Evolutionary conservation across 179 eudicot genomes (phyloP).

Genomic region (Carnegiea gigantea): DNA sequence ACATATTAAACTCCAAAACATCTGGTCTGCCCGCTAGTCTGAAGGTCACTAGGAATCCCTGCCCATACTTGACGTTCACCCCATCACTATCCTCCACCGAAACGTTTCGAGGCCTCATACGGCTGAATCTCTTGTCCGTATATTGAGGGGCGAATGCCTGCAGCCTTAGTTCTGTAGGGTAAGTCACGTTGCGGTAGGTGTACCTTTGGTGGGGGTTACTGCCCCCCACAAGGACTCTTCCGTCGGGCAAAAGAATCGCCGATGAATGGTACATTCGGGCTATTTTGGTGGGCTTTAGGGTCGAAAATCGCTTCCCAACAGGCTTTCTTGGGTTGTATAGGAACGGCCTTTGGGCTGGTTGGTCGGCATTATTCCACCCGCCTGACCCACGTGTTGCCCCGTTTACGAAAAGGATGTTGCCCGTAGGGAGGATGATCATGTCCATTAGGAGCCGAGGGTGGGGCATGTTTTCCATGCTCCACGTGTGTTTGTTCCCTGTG

Average conservation of each 20-base stretch:
- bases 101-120: slow-evolving; percentile 25
- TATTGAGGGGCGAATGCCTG: slow-evolving; percentile 38
- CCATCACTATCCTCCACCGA: background rate
- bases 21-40: slow-evolving; percentile 15
- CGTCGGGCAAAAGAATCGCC: slow-evolving; percentile 38
- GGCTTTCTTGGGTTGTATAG: slow-evolving; percentile 27
- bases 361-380: slow-evolving; percentile 32
- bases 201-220: slow-evolving; percentile 36
- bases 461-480: slow-evolving; percentile 41
- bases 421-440: slow-evolving; percentile 41
- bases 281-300: slow-evolving; percentile 24
- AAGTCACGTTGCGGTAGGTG: slow-evolving; percentile 28
- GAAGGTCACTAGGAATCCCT: slow-evolving; percentile 29
- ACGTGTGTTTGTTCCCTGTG: slow-evolving; percentile 30
- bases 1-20: slow-evolving; percentile 44
- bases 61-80: slow-evolving; percentile 26
- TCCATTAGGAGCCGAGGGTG: slow-evolving; percentile 32
- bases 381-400: slow-evolving; percentile 36
- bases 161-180: slow-evolving; percentile 41
- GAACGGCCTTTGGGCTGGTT: slow-evolving; percentile 28
- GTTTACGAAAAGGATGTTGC: slow-evolving; percentile 27
- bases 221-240: slow-evolving; percentile 33
- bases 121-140: slow-evolving; percentile 21
- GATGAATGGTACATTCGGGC: slow-evolving; percentile 41
- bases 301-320: slow-evolving; percentile 25